Base-by-base conservation (phyloP, 768 basidiomycete genomes). In the Xanthoconium purpureum region DNA sequence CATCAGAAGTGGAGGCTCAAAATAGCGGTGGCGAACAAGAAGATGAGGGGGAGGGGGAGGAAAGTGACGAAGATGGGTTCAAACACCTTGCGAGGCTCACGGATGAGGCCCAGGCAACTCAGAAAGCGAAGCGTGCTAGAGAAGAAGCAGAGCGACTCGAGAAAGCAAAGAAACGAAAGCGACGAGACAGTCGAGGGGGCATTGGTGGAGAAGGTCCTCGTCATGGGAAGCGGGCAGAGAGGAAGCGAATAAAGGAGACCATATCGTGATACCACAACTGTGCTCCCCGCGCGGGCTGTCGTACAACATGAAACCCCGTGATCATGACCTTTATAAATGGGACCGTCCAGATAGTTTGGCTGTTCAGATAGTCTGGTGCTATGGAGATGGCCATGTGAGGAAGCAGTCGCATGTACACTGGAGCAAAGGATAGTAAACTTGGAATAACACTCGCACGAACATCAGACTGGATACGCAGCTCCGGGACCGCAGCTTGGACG, bases 1-100 rank as follows among this genome's bases (percentile, higher is more conserved):
- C 50, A 50, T 32, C 69, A 57, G 47, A 69, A 64, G 32, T 68
- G 47, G 33, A 49, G n/a, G 36, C 9, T 18, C 46, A n/a, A 20
- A 61, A 64, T 14, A 54, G 55, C 28, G 40, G 18, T n/a, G 48
- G n/a, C 7, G 38, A 44, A 28, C 53, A 44, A 15, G 58, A 57
- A 6, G 33, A 46, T 3, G 57, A 43, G 0, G 61, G 63, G 6
- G 60, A 61, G 0, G 69, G 61, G 0, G 69, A 65, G 0, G 69
- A 68, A 2, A 65, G 60, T 40, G 71, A 71, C 0, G 73, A 66
- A 20, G 72, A 73, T 29, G 70, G 68, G 18, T 73, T 74, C 55
- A 63, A 37, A 32, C 61, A 65, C 46, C 68, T 75, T 38, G 71
- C 70, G 7, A 63, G 59, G 51, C 58, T 68, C 50, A 62, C 66